These are phyloP conservation scores for Botryotinia convoluta DNA, from an alignment of 2,329 filamentous ascomycete species.

Conservation along the genomic window DNA sequence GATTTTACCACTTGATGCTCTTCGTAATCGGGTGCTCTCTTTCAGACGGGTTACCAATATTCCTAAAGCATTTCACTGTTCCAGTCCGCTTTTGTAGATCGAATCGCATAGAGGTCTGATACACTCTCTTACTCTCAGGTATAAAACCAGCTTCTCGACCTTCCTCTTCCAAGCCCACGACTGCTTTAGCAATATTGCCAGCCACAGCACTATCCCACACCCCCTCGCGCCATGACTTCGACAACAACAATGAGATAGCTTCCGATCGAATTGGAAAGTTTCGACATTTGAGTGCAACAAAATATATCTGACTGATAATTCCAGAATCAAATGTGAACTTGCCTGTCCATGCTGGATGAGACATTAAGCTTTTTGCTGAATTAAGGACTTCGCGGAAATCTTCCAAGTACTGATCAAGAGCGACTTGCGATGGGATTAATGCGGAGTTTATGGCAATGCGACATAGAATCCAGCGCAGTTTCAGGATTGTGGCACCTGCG, in stretches of 20 bases:
- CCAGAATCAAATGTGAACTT: constrained; percentile 4
- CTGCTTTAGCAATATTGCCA: background rate
- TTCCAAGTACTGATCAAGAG: background rate
- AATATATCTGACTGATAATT: background rate
- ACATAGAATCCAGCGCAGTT: constrained; percentile 4
- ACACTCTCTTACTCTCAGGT: background rate
- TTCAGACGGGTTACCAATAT: background rate
- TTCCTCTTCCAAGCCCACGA: constrained; percentile 12
- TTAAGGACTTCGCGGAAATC: constrained; percentile 6
- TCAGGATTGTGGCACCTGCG: constrained; percentile 1
- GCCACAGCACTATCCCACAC: background rate
- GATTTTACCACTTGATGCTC: background rate
- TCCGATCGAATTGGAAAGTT: background rate
- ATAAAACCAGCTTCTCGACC: background rate
- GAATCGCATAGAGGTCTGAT: background rate
- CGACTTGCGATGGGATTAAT: background rate
- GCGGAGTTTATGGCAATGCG: background rate
- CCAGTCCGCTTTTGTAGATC: background rate
- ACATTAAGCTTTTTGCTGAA: background rate
- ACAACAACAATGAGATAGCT: background rate
- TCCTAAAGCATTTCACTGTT: background rate
- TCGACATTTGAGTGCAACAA: constrained; percentile 12
- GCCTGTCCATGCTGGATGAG: constrained; percentile 1
- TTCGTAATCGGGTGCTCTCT: background rate
- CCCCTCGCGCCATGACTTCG: background rate